phyloP scores from a whole-genome alignment of 495 filamentous ascomycete genomes.

The Aspergillus leporis region DNA sequence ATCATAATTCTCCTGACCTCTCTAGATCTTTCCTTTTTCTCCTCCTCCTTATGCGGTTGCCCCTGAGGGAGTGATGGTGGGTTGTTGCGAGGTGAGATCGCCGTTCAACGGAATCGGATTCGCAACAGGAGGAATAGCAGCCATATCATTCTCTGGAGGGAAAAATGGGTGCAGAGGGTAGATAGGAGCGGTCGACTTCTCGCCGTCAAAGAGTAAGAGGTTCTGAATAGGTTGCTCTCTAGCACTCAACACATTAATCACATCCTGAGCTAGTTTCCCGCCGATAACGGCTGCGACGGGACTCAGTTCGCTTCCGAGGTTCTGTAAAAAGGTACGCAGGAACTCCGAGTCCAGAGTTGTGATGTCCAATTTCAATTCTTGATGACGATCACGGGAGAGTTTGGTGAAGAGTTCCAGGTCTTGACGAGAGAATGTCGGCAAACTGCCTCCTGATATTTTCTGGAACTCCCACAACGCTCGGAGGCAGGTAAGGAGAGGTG shows the following conservation, averaged over 20 bases:
- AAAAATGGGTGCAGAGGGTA: conserved; percentile 79
- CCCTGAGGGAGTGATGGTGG: neutral
- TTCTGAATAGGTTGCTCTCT: conserved; percentile 96
- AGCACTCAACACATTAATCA: conserved; percentile 90
- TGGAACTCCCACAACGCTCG: conserved; percentile 83
- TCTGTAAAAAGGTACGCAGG: conserved; percentile 79
- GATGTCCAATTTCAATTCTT: conserved; percentile 71
- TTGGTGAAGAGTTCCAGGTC: conserved; percentile 73
- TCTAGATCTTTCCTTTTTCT: neutral
- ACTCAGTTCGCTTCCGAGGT: conserved; percentile 76
- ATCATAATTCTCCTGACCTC: neutral
- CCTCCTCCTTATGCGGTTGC: neutral
- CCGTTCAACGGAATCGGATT: conserved; percentile 33
- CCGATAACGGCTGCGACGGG: conserved; percentile 89
- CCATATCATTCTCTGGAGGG: conserved; percentile 32
- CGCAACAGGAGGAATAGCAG: conserved; percentile 31
- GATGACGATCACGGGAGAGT: conserved; percentile 72
- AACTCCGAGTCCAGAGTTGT: conserved; percentile 76
- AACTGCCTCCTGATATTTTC: conserved; percentile 46
- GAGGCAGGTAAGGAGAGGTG: conserved; percentile 77
- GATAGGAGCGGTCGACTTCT: conserved; percentile 70
- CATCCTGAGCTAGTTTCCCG: conserved; percentile 88
- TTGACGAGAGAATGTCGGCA: conserved; percentile 56
- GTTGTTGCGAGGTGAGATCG: conserved; percentile 8
- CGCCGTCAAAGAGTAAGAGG: conserved; percentile 87